Evolutionary conservation across 495 filamentous ascomycete species (phyloP).

Genomic region (Amphirosellinia nigrospora): DNA sequence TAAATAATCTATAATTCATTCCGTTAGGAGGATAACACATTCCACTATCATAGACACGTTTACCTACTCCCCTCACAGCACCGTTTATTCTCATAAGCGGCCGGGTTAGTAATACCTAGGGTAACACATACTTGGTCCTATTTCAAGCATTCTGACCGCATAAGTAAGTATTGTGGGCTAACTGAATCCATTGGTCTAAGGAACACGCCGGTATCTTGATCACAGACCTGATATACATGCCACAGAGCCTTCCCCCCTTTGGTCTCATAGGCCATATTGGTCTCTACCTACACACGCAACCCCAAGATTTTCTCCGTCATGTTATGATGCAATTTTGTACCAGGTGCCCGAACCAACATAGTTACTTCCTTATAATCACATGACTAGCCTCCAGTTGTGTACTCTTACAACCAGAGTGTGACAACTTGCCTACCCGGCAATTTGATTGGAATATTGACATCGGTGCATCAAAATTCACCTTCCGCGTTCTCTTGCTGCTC

Average conservation of each 20-base stretch:
- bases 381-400: not conserved
- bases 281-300: slow-evolving; percentile 2
- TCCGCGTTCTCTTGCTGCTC: not conserved
- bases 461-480: not conserved
- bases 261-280: not conserved
- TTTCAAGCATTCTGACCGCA: too few relatives aligned
- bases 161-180: not conserved
- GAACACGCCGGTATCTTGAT: not conserved
- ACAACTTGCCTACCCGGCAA: not conserved
- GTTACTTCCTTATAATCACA: not conserved
- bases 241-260: not conserved
- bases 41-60: too few relatives aligned
- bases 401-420: not conserved
- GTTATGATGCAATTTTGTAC: not conserved
- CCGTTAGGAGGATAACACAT: too few relatives aligned
- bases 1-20: too few relatives aligned
- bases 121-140: not conserved
- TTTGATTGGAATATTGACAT: not conserved
- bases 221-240: too few relatives aligned
- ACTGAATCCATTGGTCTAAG: not conserved
- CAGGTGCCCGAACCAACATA: not conserved
- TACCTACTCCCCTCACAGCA: too few relatives aligned
- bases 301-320: not conserved
- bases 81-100: too few relatives aligned
- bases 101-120: not conserved